phyloP scores from a whole-genome alignment of 2,329 filamentous ascomycete species.

The Arthrobotrys pseudoclavata region DNA sequence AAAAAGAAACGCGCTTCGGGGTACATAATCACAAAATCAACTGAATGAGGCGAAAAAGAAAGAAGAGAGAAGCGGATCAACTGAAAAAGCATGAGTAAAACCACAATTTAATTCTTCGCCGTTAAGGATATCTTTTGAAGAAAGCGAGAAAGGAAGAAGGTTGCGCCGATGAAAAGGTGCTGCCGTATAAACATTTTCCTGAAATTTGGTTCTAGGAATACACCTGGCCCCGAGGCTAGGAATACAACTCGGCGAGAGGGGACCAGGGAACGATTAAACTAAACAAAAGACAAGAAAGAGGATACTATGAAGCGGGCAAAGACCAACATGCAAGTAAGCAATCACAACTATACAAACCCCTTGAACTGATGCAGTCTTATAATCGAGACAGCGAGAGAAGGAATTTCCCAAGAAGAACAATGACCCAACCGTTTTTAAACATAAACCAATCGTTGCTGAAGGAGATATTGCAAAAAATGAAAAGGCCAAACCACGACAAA shows the following conservation, averaged over 20 bases:
- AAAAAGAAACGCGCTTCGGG: slow-evolving; percentile 16
- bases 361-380: slow-evolving; percentile 28
- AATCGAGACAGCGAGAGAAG: slow-evolving; percentile 32
- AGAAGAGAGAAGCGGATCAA: background rate
- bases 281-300: slow-evolving; percentile 47
- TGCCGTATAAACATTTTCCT: slow-evolving; percentile 43
- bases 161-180: slow-evolving; percentile 30
- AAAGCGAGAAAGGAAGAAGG: slow-evolving; percentile 25
- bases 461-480: slow-evolving; percentile 25
- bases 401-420: slow-evolving; percentile 58
- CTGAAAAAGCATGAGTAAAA: slow-evolving; percentile 1
- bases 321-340: slow-evolving; percentile 9
- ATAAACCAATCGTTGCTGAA: slow-evolving; percentile 37
- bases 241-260: slow-evolving; percentile 38
- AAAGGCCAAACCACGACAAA: slow-evolving; percentile 19
- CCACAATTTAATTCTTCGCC: slow-evolving; percentile 45
- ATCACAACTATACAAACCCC: slow-evolving; percentile 45
- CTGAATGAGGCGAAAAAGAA: background rate
- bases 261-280: slow-evolving; percentile 24
- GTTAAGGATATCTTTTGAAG: slow-evolving; percentile 28
- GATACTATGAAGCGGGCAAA: slow-evolving; percentile 29
- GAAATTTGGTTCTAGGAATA: slow-evolving; percentile 48
- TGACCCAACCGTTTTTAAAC: slow-evolving; percentile 43
- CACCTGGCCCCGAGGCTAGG: slow-evolving; percentile 34
- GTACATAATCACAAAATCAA: slow-evolving; percentile 5